phyloP scores from a whole-genome alignment of 129 eudicot species.

The Artemisia tridentata region DNA sequence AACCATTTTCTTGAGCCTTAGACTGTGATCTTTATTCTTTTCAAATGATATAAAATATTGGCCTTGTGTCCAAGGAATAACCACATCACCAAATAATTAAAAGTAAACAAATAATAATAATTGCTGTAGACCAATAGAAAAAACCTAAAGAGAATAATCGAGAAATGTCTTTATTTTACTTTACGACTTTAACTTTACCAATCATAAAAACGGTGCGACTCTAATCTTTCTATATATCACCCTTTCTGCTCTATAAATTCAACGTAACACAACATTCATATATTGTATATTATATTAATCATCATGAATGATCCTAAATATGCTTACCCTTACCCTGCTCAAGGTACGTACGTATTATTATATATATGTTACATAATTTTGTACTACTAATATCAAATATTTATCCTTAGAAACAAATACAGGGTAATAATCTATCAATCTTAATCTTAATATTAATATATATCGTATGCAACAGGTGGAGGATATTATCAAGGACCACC shows the following conservation, averaged over 20 bases:
- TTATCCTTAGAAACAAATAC: no score
- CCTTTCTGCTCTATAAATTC: conserved; percentile 23
- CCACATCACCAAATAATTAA: conserved; percentile 2
- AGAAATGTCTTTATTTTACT: conserved; percentile 1
- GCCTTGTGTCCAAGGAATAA: neutral
- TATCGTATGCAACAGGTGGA: conserved; percentile 11
- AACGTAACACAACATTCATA: neutral
- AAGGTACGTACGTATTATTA: conserved; percentile 34
- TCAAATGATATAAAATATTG: neutral
- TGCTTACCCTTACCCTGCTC: conserved; percentile 80
- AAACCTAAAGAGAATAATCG: conserved; percentile 18
- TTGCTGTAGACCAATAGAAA: neutral
- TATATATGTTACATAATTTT: neutral
- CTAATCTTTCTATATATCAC: conserved; percentile 2
- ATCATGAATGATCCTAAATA: conserved; percentile 75
- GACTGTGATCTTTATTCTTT: neutral
- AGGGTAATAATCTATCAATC: no score
- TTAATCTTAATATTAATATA: no score
- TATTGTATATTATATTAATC: neutral
- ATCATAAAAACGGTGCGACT: conserved; percentile 15
- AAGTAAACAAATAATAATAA: neutral
- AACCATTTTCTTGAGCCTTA: conserved; percentile 7
- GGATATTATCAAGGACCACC: conserved; percentile 95
- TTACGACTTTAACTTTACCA: conserved; percentile 3
- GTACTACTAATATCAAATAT: neutral